Evolutionary conservation across 208 protist species (phyloP).

Genomic region (Leishmania turanica): DNA sequence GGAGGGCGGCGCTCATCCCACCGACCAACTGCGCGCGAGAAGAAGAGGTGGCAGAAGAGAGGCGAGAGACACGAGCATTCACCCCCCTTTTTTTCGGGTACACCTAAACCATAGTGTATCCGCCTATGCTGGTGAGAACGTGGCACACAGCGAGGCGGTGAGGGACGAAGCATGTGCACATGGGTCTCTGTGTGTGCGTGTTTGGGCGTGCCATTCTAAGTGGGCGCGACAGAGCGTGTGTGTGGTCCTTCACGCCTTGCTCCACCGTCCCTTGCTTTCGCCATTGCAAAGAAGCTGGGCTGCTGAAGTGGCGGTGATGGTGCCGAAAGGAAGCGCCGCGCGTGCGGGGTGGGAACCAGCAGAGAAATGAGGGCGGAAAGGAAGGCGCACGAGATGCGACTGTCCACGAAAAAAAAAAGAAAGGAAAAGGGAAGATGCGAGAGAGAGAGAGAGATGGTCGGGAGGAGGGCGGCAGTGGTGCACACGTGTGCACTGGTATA

Average conservation of each 20-base stretch:
- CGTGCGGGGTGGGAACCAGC: not conserved
- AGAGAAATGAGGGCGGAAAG: not conserved
- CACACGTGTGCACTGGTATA: not conserved
- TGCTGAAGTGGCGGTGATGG: not conserved
- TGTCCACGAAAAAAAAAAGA: not conserved
- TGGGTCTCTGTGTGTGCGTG: not conserved
- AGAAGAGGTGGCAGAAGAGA: not conserved
- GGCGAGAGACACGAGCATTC: not conserved
- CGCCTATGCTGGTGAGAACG: not conserved
- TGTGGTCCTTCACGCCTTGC: not conserved
- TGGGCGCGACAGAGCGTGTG: not conserved
- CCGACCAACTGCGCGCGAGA: too few species aligned
- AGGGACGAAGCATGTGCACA: not conserved
- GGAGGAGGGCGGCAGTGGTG: not conserved
- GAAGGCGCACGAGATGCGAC: not conserved
- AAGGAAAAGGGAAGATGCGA: conserved; percentile 7
- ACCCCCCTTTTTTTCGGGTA: not conserved
- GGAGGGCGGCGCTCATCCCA: not conserved
- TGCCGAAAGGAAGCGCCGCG: not conserved
- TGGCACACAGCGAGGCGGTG: not conserved
- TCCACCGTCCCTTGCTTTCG: too few species aligned
- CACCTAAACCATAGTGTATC: not conserved
- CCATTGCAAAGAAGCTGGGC: too few species aligned
- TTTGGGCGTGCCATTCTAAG: not conserved
- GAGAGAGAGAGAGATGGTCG: conserved; percentile 5